Base-by-base conservation (phyloP, 1,284 basidiomycete genomes). In the Leccinum angustisporum region DNA sequence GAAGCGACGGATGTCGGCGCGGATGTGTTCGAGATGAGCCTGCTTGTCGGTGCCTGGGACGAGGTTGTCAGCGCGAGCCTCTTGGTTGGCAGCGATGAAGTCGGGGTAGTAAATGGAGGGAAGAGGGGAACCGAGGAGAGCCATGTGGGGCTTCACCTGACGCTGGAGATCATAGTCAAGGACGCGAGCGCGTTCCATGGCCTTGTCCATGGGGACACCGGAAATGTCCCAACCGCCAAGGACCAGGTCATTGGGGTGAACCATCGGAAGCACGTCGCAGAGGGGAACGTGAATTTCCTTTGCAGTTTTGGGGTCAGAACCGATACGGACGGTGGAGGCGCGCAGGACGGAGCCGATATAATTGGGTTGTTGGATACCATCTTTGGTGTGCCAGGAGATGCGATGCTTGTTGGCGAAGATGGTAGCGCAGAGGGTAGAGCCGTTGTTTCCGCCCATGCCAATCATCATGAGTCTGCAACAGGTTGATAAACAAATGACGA, bases 151-250 rank as follows among this genome's bases (percentile, higher is more conserved):
- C 27, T 83, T 88, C 65, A 98, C 88, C 79, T 98, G 97, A 73
- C 95, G 92, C 83, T 98, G 97, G 61, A 98, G 87, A 77, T 99
- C 97, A 74, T 92, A 98, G 77, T 98, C 94, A 66, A 99, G 87
- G 60, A 99, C 97, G 78, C 95, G 84, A 60, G 95, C 92, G 67
- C 97, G 94, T 65, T 85, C 80, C 95, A 98, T 98, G 33, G 97
- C 95, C 78, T 91, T 84, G 78, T 98, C 95, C 80, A 99, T 84
- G 58, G 87, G 78, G 52, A 89, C 61, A 59, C 88, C 85, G 56
- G 94, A 97, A 73, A 99, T 98, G 75, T 99, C 97, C 97, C 97
- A 99, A 36, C 97, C 97, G 62, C 95, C 94, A 68, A 98, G 85
- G 66, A 98, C 95, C 72, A 99, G 89, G 79, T 99, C 97, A 77